Evolutionary conservation across 768 basidiomycete species (phyloP).

Genomic region (Xanthoconium purpureum): DNA sequence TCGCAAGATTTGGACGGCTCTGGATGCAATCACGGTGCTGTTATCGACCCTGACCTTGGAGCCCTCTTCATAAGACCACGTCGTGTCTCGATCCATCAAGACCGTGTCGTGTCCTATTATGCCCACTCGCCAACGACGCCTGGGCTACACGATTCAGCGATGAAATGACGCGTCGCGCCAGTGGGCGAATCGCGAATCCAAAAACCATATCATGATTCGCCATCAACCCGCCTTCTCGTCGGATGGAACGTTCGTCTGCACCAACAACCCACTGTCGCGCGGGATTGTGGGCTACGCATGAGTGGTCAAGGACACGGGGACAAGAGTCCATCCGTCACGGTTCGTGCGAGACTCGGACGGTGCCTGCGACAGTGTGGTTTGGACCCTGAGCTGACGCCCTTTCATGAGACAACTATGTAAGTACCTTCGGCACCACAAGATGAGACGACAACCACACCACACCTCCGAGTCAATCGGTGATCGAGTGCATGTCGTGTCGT

Average conservation of each 20-base stretch:
- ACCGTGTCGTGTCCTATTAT: neutral
- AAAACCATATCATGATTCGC: neutral
- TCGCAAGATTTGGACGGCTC: neutral
- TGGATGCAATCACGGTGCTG: too few relatives aligned
- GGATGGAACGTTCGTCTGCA: neutral
- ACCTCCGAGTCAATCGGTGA: too few relatives aligned
- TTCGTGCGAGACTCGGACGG: constrained; percentile 1
- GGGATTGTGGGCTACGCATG: neutral
- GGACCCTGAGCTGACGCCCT: neutral
- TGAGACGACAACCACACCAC: too few relatives aligned
- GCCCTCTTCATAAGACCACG: neutral
- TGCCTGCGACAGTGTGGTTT: neutral
- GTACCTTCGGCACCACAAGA: too few relatives aligned
- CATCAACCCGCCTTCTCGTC: neutral
- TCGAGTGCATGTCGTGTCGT: too few relatives aligned
- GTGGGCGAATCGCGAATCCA: neutral
- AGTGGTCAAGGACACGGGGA: neutral
- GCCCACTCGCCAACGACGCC: neutral
- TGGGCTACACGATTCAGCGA: neutral
- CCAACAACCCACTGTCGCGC: neutral
- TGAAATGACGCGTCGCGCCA: neutral
- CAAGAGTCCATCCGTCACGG: neutral
- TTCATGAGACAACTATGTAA: too few relatives aligned
- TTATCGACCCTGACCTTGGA: neutral
- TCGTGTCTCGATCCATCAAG: neutral